Evolutionary conservation across 495 filamentous ascomycete genomes (phyloP), one percentile per base, ranked within the genome.

Genomic region (Evansstolkia leycettana): DNA sequence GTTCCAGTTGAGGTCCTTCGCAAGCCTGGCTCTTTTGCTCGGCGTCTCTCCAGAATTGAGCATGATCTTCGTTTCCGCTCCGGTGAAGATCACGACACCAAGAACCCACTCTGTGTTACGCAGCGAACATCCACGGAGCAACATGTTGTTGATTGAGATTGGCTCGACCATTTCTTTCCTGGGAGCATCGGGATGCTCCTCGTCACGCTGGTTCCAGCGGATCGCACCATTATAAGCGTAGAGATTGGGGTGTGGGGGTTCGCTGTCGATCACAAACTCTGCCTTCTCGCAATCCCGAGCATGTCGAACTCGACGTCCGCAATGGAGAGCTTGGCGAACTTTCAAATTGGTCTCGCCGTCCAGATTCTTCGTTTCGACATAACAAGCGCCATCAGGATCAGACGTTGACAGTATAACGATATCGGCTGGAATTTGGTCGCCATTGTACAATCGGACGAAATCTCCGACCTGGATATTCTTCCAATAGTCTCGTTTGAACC

Each of bases 291-390:
- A 99, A 47, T 96, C 84, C 20, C 76, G 75, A 1, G 90, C 90
- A 55, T 95, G 89, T 57, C 81, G 84, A 45, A 95, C 70, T 40
- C 75, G 65, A 31, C 80, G 80, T 23, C 88, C 79, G 57, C 84
- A 86, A 41, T 89, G 80, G 17, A 96, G 69, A 13, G 92, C 88
- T 40, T 88, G 82, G 15, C 92, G 80, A 35, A 96, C 84, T 57
- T 99, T 99, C 35, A 99, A 63, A 46, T 99, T 99, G 0, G 92
- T 99, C 56, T 99, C 92, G 13, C 92, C 92, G 49, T 99, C 92
- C 55, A 99, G 60, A 49, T 92, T 94, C 67, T 94, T 99, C 2
- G 92, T 99, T 59, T 99, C 92, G 15, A 96, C 80, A 45, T 96
- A 96, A 55, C 92, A 99, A 23, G 87, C 82, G 25, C 92, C 92